Evolutionary conservation across 2,329 filamentous ascomycete genomes (phyloP), one percentile per base, ranked within the genome.

Genomic region (Paecilomyces niveus): DNA sequence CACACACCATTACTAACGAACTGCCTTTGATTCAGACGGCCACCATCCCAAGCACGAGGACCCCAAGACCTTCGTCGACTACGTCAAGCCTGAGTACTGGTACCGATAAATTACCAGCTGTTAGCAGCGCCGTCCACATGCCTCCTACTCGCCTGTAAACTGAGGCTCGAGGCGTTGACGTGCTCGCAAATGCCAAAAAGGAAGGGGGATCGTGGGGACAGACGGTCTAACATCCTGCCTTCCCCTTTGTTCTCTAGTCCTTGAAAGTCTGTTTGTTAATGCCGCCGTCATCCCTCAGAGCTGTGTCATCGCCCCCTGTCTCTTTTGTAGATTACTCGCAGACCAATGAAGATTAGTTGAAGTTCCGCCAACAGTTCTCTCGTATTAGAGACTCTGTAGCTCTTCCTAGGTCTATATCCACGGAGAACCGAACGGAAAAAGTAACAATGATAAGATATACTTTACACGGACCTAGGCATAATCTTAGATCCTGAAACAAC

Each of bases 31-130:
- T 21, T 33, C 64, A 75, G 69, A 78, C 66, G 70, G 73, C 62
- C 78, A 81, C 69, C 75, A 73, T 61, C 74, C 78, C 69, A 81
- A 85, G 71, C 82, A 82, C 74, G 85, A 88, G 77, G 91, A 96
- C 80, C 90, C 92, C 75, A 96, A 97, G 88, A 96, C 90, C 69
- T 93, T 97, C 75, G 91, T 91, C 78, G 90, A 99, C 83, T 97
- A 85, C 79, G 87, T 99, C 80, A 92, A 90, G 85, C 91, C 92
- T 62, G 87, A 97, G 75, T 99, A 97, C 85, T 86, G 87, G 83
- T 96, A 93, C 73, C 71, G 72, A 73, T 79, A 75, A 72, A 75
- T 70, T 35, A 32, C 26, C 50, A 24, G 45, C 18, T 26, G 22
- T 31, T 21, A 22, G 21, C 54, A 55, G 32, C 39, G 32, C n/a